Evolutionary conservation across 495 filamentous ascomycete genomes (phyloP).

Genomic region (Aspergillus leporis): DNA sequence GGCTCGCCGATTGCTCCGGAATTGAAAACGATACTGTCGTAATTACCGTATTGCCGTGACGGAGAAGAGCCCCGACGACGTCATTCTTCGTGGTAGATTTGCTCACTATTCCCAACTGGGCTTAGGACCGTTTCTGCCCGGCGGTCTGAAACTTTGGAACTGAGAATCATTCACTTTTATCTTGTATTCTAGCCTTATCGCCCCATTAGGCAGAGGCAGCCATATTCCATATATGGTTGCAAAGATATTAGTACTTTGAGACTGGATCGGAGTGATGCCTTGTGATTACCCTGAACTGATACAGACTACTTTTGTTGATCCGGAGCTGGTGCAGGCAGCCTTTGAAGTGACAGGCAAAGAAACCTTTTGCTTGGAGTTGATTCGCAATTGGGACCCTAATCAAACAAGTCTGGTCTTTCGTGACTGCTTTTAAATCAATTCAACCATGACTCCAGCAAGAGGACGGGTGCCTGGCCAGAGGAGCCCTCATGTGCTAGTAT

Average conservation of each 20-base stretch:
- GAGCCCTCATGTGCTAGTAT: slow-evolving; percentile 57
- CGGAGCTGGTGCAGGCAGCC: no score
- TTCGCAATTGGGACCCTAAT: background rate
- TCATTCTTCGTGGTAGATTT: background rate
- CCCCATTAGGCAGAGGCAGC: background rate
- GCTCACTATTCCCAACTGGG: background rate
- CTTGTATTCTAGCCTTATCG: background rate
- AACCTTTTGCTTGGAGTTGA: background rate
- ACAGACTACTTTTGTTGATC: no score
- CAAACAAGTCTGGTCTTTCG: background rate
- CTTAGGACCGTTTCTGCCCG: slow-evolving; percentile 1
- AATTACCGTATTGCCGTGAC: slow-evolving; percentile 10
- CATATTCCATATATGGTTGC: background rate
- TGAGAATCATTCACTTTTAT: background rate
- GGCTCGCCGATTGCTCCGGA: slow-evolving; percentile 16
- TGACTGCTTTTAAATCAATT: background rate
- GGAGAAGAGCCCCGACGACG: background rate
- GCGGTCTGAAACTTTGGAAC: slow-evolving; percentile 8
- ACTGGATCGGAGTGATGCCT: no score
- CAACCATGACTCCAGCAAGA: slow-evolving; percentile 37
- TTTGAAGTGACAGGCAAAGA: no score
- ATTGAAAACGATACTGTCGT: background rate
- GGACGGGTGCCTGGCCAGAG: slow-evolving; percentile 47
- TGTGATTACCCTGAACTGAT: no score
- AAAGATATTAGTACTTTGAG: no score